Percentiles rank a stretch among this genome's conserved stretches.
Evolutionary conservation across 2,329 filamentous ascomycete species (phyloP).

Genomic region (Myriangium duriaei): DNA sequence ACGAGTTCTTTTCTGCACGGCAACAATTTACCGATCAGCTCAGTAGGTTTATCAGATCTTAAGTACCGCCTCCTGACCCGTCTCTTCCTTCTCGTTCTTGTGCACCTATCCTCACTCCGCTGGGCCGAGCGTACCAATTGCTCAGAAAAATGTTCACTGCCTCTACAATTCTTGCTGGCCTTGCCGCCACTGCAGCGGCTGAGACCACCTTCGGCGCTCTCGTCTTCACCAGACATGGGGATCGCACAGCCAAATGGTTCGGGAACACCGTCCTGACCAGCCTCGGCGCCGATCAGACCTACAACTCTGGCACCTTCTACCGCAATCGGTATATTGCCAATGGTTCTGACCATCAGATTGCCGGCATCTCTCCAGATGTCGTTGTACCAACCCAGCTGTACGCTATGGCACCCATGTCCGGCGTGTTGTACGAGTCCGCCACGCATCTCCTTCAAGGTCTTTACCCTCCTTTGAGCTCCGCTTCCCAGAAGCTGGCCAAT

Average conservation of each 20-base stretch:
- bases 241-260: slow-evolving; percentile 67
- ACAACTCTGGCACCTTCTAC: slow-evolving; percentile 61
- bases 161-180: slow-evolving; percentile 15
- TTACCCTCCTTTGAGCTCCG: slow-evolving; percentile 54
- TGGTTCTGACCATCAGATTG: slow-evolving; percentile 48
- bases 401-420: slow-evolving; percentile 58
- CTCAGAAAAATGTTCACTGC: slow-evolving; percentile 8
- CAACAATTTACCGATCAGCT: no score
- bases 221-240: slow-evolving; percentile 82
- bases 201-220: slow-evolving; percentile 73
- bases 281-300: slow-evolving; percentile 66
- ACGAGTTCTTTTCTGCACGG: no score
- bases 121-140: not conserved
- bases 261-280: slow-evolving; percentile 62
- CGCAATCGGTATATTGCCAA: slow-evolving; percentile 60
- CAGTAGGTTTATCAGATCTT: no score
- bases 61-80: no score
- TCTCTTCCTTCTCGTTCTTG: no score
- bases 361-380: slow-evolving; percentile 51
- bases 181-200: slow-evolving; percentile 18
- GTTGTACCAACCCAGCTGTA: slow-evolving; percentile 59
- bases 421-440: slow-evolving; percentile 68
- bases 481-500: slow-evolving; percentile 54
- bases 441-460: slow-evolving; percentile 71
- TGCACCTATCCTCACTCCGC: no score